Evolutionary conservation across 75 land plant genomes (phyloP).

Genomic region (Chamaecyparis obtusa): DNA sequence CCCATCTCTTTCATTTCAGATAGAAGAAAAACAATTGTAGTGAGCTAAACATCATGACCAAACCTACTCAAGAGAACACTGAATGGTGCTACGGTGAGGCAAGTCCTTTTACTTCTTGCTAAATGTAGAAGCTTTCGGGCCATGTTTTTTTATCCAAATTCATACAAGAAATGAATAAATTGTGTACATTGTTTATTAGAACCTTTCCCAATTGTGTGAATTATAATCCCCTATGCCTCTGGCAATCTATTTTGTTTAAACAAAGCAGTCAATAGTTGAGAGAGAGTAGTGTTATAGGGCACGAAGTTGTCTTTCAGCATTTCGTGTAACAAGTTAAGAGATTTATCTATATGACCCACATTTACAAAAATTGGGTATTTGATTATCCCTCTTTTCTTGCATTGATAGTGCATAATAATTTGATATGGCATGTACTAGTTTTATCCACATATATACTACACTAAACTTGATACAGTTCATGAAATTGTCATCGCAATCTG

Average conservation of each 20-base stretch:
- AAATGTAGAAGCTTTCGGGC: not conserved
- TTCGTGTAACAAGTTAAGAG: not conserved
- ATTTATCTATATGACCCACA: not conserved
- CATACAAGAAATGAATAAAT: not conserved
- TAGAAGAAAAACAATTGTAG: constrained; percentile 42
- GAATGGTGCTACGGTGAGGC: not conserved
- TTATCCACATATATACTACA: too few species aligned
- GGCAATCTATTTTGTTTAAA: not conserved
- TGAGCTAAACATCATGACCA: constrained; percentile 32
- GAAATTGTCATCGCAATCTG: too few species aligned
- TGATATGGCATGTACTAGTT: too few species aligned
- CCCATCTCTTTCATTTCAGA: constrained; percentile 53
- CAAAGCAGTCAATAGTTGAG: not conserved
- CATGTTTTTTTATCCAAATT: not conserved
- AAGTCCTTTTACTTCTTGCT: not conserved
- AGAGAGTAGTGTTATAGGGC: constrained; percentile 1
- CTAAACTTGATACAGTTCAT: too few species aligned
- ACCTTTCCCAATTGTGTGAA: constrained; percentile 12
- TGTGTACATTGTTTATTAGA: constrained; percentile 7
- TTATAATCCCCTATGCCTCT: not conserved
- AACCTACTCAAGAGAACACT: constrained; percentile 34
- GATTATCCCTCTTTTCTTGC: too few species aligned
- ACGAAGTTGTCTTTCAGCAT: not conserved
- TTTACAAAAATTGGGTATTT: not conserved
- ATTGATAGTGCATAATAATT: too few species aligned